Evolutionary conservation across 2,329 filamentous ascomycete species (phyloP).

Genomic region (Botrytis fragariae): DNA sequence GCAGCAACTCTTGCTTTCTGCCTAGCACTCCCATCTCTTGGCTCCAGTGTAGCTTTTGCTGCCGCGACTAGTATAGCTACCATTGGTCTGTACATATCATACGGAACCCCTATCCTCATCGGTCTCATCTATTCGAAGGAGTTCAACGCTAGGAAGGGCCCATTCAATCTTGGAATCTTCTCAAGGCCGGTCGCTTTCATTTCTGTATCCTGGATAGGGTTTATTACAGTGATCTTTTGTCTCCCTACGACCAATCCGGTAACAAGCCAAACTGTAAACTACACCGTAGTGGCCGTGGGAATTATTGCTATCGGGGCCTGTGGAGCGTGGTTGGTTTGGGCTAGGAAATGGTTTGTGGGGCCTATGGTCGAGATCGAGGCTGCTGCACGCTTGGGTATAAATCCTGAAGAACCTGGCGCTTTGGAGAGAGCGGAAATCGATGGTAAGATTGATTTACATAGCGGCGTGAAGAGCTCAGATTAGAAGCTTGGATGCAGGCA

Average conservation of each 20-base stretch:
- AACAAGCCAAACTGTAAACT: slow-evolving; percentile 55
- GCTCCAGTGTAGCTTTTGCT: slow-evolving; percentile 53
- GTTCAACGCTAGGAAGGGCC: slow-evolving; percentile 53
- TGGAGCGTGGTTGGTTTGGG: slow-evolving; percentile 52
- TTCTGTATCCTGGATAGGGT: slow-evolving; percentile 51
- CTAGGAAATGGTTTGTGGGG: slow-evolving; percentile 54
- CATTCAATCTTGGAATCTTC: slow-evolving; percentile 50
- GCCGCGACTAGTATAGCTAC: slow-evolving; percentile 60
- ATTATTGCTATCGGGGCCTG: slow-evolving; percentile 51
- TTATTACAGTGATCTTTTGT: slow-evolving; percentile 57
- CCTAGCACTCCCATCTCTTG: slow-evolving; percentile 54
- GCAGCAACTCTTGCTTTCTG: slow-evolving; percentile 53
- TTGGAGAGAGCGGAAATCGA: slow-evolving; percentile 31
- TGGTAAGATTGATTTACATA: slow-evolving; percentile 8
- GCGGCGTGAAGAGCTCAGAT: neutral
- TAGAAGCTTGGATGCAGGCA: neutral
- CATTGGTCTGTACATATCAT: slow-evolving; percentile 56
- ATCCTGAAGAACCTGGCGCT: slow-evolving; percentile 39
- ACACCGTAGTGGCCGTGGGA: slow-evolving; percentile 57
- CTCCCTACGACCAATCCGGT: slow-evolving; percentile 56
- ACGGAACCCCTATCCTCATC: slow-evolving; percentile 55
- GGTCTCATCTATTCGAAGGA: slow-evolving; percentile 50
- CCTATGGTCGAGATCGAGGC: slow-evolving; percentile 53
- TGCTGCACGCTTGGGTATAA: slow-evolving; percentile 49
- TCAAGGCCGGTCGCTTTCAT: slow-evolving; percentile 49